Percentiles rank a stretch among this genome's conserved stretches.
Evolutionary conservation across 371 early-diverging fungal genomes (phyloP).

Genomic region (Rhizomucor pusillus): DNA sequence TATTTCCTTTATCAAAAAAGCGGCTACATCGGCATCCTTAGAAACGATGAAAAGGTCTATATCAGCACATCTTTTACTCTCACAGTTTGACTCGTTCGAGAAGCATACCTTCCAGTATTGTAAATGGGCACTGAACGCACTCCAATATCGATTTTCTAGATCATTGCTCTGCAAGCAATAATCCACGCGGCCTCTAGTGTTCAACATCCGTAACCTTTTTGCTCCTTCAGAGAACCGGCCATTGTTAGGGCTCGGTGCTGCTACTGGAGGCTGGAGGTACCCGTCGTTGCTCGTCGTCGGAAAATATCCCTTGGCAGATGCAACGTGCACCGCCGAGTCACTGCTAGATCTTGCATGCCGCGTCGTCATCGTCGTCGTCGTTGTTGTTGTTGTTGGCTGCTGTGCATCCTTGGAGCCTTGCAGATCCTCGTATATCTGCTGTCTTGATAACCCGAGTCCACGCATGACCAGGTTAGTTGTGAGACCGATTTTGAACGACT

Average conservation of each 20-base stretch:
- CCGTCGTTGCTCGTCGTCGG: conserved; percentile 1
- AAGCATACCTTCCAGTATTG: conserved; percentile 66
- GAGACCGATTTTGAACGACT: conserved; percentile 59
- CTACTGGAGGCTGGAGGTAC: conserved; percentile 19
- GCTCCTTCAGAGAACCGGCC: conserved; percentile 36
- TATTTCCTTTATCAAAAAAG: conserved; percentile 56
- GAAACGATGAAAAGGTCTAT: background rate
- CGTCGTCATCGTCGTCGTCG: conserved; percentile 14
- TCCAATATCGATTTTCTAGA: conserved; percentile 76
- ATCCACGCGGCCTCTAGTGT: conserved; percentile 73
- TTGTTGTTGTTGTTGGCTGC: conserved; percentile 9
- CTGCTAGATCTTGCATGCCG: conserved; percentile 26
- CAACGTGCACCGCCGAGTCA: conserved; percentile 24
- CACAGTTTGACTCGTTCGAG: background rate
- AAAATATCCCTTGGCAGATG: background rate
- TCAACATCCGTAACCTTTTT: conserved; percentile 53
- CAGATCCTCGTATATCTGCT: conserved; percentile 41
- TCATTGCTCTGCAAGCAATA: conserved; percentile 78
- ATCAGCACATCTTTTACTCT: no score
- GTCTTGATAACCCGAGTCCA: conserved; percentile 45
- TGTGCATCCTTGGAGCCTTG: conserved; percentile 22
- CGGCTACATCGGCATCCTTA: conserved; percentile 63
- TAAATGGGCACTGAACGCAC: conserved; percentile 74
- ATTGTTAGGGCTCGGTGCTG: conserved; percentile 19
- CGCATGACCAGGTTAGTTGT: conserved; percentile 56